These are phyloP conservation scores for Phaeosphaeria sp. DNA, from an alignment of 2,329 filamentous ascomycete species.

Conservation along the genomic window DNA sequence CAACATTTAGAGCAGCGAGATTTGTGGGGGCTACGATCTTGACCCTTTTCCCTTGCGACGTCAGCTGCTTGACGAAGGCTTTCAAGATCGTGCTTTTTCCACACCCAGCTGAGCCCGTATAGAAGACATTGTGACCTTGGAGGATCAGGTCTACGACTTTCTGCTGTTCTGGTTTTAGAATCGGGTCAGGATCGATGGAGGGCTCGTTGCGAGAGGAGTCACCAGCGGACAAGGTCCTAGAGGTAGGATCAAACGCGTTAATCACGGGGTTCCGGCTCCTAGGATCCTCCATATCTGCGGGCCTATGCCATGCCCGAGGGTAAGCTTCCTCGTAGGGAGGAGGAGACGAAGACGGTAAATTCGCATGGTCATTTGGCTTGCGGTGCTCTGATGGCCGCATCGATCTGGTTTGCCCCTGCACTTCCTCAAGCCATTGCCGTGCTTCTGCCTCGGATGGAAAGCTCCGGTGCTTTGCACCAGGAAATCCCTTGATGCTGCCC, in stretches of 20 bases:
- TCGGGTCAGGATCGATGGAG: not conserved
- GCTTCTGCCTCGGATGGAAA: constrained; percentile 68
- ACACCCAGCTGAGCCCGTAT: constrained; percentile 68
- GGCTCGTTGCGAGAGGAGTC: not conserved
- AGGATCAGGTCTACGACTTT: constrained; percentile 60
- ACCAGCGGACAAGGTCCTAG: not conserved
- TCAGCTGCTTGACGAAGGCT: constrained; percentile 54
- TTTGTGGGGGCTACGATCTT: constrained; percentile 67
- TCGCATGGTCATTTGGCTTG: not conserved
- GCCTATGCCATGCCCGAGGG: not conserved
- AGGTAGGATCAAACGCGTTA: not conserved
- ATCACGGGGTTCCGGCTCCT: not conserved
- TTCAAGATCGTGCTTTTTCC: constrained; percentile 66
- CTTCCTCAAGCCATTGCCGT: constrained; percentile 71
- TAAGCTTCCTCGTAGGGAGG: not conserved
- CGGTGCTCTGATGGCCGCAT: not conserved
- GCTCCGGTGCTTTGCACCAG: constrained; percentile 64
- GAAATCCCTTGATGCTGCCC: constrained; percentile 74
- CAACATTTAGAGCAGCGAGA: constrained; percentile 63
- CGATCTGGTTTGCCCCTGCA: not conserved
- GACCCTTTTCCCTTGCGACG: constrained; percentile 48
- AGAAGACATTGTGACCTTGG: constrained; percentile 66
- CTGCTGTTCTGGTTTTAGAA: constrained; percentile 52
- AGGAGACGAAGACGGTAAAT: not conserved
- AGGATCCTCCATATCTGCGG: not conserved